Evolutionary conservation across 768 basidiomycete species (phyloP), one percentile per base, ranked within the genome.

Genomic region (Tylopilus cervinicoccineus): DNA sequence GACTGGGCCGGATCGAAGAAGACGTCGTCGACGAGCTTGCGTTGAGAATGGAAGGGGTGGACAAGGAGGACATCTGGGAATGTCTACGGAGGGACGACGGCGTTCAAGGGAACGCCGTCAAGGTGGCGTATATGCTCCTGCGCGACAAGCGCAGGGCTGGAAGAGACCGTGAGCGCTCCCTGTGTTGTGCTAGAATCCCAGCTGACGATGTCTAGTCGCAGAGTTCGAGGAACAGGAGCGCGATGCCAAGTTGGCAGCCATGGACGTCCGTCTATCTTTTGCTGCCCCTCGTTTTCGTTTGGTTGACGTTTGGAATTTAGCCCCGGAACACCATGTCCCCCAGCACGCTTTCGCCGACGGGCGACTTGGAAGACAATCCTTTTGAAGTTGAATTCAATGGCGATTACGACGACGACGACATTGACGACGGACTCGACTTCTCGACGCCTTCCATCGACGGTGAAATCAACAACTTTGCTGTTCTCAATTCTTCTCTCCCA

Each of bases 91-190:
- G 83, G 56, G 86, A 93, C 44, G 92, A 94, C 54, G 93, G 89
- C 0, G 76, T 81, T 34, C 83, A 86, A 51, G 90, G 93, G 32
- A 96, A 97, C 63, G 85, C 91, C 45, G 86, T 98, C 63, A 94
- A 96, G 69, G 93, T 99, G 7, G 93, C 95, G 0, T 99, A 98
- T 68, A 83, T 93, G 80, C 75, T 99, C 5, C 74, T 96, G 38
- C 76, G 92, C 48, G 95, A 99, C 62, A 93, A 93, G 71, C 76
- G 83, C 56, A 73, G 93, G 32, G 76, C 88, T 45, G 84, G 92
- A 6, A 80, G 86, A 66, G 91, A 93, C 64, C 70, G 93, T 95
- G 59, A 76, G 92, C 76, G 26, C 31, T 12, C 16, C 7, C 29
- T 22, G 6, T 47, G 22, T 40, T 44, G 51, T 24, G 33, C 19